Evolutionary conservation across 192 early-diverging fungal species (phyloP), one percentile per base, ranked within the genome.

Genomic region (Backusella westeae): DNA sequence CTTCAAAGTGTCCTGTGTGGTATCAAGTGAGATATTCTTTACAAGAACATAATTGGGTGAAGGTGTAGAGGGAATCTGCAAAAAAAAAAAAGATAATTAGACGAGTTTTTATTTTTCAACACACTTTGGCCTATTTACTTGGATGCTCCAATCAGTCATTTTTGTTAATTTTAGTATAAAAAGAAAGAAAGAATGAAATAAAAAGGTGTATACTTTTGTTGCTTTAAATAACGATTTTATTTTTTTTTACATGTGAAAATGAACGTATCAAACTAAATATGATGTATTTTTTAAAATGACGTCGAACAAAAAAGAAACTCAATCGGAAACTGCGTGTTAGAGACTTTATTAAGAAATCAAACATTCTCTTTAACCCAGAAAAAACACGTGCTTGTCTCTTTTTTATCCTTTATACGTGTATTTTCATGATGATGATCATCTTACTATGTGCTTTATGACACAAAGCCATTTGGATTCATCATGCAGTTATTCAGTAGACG

Each of bases 1-100:
- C 77, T 86, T 88, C 63, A 91, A 88, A 70, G 87, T 86, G 41
- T 86, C 86, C 36, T 89, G 87, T 9, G 86, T 84, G 14, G 88
- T 85, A 14, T 79, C 68, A 21, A 73, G 69, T 41, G 88, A 83
- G 80, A 91, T 89, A 67, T 87, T 84, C 72, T 72, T 80, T 36
- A 89, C 90, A 41, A 86, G 59, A 67, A 91, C 82, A 71, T 87
- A 79, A 85, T 83, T 88, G 52, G 85, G 77, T 72, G 83, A 81
- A 71, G 88, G 84, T 71, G 75, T 83, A n/a, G 69, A 78, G 36
- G 86, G 85, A 69, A 89, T 82, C 85, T 83, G 76, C 41, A 67
- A 59, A 4, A 19, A 35, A 32, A 35, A 19, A 4, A 32, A 26
- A 0, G 23, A 71, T n/a, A 26, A 39, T 44, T 32, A 71, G 23